Evolutionary conservation across 768 basidiomycete species (phyloP).

Genomic region (Porpolomopsis calyptriformis): DNA sequence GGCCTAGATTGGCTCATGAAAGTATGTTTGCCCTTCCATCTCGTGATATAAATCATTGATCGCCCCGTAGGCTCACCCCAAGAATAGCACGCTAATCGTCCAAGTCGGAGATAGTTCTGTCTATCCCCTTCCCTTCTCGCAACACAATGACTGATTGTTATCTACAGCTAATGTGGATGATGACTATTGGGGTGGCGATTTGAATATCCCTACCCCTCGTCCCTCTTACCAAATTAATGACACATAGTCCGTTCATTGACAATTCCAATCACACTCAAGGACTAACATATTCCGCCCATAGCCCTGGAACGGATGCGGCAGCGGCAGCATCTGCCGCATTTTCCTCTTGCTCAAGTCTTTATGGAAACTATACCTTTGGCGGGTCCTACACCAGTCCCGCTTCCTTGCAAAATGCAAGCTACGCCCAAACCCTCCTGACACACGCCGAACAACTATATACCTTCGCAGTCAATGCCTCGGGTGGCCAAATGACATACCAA

Average conservation of each 20-base stretch:
- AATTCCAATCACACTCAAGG: neutral
- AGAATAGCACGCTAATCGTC: slow-evolving; percentile 60
- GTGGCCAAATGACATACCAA: slow-evolving; percentile 55
- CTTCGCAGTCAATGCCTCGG: slow-evolving; percentile 62
- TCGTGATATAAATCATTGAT: neutral
- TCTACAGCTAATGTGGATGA: slow-evolving; percentile 49
- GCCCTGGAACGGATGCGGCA: slow-evolving; percentile 83
- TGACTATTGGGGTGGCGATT: slow-evolving; percentile 86
- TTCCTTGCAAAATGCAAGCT: slow-evolving; percentile 60
- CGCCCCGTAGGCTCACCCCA: slow-evolving; percentile 69
- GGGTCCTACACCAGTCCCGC: slow-evolving; percentile 45
- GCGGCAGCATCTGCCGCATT: slow-evolving; percentile 81
- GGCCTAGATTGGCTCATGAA: slow-evolving; percentile 88
- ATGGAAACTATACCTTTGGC: slow-evolving; percentile 49
- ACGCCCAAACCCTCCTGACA: slow-evolving; percentile 54
- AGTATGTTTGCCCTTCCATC: slow-evolving; percentile 29
- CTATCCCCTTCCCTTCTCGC: neutral
- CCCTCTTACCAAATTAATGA: slow-evolving; percentile 71
- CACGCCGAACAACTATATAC: slow-evolving; percentile 70
- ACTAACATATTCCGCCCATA: neutral
- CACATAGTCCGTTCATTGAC: slow-evolving; percentile 27
- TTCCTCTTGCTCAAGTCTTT: slow-evolving; percentile 75
- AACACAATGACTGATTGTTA: neutral
- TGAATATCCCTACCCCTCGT: slow-evolving; percentile 60
- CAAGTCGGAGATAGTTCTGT: slow-evolving; percentile 57